A percentile compares a stretch with the other conserved stretches of the same genome.
Evolutionary conservation across 75 land plant species (phyloP).

Genomic region (Isoetes taiwanensis): DNA sequence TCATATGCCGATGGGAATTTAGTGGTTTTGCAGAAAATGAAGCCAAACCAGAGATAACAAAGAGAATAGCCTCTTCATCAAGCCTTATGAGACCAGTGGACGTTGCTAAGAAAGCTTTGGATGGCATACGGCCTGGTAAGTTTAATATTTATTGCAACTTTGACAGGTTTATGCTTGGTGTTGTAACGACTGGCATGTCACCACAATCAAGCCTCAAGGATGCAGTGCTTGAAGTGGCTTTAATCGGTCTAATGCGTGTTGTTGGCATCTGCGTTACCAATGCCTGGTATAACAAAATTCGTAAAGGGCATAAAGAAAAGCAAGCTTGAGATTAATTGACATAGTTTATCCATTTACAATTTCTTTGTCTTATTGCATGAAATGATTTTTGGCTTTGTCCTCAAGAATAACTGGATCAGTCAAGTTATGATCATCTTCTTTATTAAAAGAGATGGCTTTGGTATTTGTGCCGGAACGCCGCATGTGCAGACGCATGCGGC

Average conservation of each 20-base stretch:
- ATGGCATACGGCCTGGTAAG: conserved; percentile 54
- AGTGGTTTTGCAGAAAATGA: conserved; percentile 20
- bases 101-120: conserved; percentile 51
- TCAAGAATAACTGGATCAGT: too few species aligned
- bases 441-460: too few species aligned
- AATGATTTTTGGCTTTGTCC: too few species aligned
- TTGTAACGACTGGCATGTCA: conserved; percentile 56
- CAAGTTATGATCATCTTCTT: too few species aligned
- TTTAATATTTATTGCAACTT: conserved; percentile 58
- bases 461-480: too few species aligned
- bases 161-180: conserved; percentile 44
- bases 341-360: too few species aligned
- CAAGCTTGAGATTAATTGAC: too few species aligned
- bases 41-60: conserved; percentile 46
- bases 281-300: conserved; percentile 60
- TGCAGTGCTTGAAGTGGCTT: conserved; percentile 48
- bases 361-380: too few species aligned
- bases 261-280: conserved; percentile 40
- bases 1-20: too few species aligned
- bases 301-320: too few species aligned
- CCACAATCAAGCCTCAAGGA: conserved; percentile 50
- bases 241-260: conserved; percentile 32
- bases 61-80: conserved; percentile 41
- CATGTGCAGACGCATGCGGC: too few species aligned
- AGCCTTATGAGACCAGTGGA: conserved; percentile 45